A percentile compares a stretch with the other conserved stretches of the same genome.
Conservation (phyloP, 2,329 filamentous ascomycete genomes). For the Alternaria brassicae region DNA sequence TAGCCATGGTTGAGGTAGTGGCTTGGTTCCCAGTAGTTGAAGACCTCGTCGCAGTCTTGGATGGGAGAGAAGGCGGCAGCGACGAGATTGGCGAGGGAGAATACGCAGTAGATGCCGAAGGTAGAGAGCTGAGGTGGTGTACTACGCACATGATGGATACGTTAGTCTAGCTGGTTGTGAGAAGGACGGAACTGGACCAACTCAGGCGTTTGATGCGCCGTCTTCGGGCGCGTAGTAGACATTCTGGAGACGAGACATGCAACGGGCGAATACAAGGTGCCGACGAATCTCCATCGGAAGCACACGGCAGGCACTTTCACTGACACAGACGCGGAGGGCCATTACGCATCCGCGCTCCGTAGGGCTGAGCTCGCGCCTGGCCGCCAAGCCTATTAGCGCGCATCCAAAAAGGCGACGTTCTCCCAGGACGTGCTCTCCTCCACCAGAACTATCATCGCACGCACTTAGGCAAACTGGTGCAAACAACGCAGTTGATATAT, state of each 20-base stretch:
- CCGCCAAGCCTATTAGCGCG: constrained; percentile 32
- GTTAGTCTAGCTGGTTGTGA: neutral
- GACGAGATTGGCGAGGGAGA: constrained; percentile 74
- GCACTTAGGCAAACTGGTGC: constrained; percentile 37
- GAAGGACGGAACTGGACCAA: neutral
- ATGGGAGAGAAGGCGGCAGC: constrained; percentile 88
- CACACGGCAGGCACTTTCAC: neutral
- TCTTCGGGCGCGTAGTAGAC: constrained; percentile 7
- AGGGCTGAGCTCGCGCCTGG: constrained; percentile 33
- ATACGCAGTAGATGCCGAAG: constrained; percentile 80
- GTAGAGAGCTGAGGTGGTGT: constrained; percentile 64
- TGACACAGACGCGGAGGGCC: constrained; percentile 4
- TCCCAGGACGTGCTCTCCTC: constrained; percentile 16
- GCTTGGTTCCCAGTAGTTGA: constrained; percentile 98
- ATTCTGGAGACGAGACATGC: neutral
- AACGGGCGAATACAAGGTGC: neutral
- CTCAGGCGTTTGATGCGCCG: constrained; percentile 2
- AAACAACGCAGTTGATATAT: constrained; percentile 37
- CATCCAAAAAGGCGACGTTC: constrained; percentile 40
- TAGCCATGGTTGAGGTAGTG: constrained; percentile 94
- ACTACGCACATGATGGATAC: constrained; percentile 8
- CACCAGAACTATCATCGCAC: constrained; percentile 35
- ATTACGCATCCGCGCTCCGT: constrained; percentile 12
- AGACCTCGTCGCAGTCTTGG: constrained; percentile 97
- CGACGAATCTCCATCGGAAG: neutral